These are phyloP conservation scores for Penicillium chermesinum DNA, from an alignment of 495 filamentous ascomycete genomes.

Conservation along the genomic window DNA sequence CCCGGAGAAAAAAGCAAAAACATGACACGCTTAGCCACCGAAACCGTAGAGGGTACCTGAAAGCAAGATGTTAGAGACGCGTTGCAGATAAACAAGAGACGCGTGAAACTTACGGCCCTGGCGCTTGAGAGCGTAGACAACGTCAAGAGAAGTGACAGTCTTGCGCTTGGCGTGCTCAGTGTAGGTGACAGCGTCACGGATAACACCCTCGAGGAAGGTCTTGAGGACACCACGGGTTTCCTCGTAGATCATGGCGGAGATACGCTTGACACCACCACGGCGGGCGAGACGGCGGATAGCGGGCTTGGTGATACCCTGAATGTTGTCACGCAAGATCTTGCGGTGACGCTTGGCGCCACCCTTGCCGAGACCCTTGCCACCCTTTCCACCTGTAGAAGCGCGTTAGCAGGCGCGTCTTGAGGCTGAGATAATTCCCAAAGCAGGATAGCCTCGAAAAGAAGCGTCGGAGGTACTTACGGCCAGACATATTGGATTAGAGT, in stretches of 20 bases:
- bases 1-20: conserved; percentile 37
- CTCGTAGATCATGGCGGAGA: conserved; percentile 97
- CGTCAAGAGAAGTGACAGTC: conserved; percentile 96
- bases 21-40: conserved; percentile 72
- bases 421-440: not conserved
- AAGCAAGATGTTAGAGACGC: conserved; percentile 20
- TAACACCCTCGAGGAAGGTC: conserved; percentile 99
- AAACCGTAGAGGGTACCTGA: conserved; percentile 90
- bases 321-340: conserved; percentile 99
- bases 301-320: conserved; percentile 98
- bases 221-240: conserved; percentile 99
- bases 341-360: conserved; percentile 85
- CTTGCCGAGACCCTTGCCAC: conserved; percentile 99
- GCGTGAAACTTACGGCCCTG: conserved; percentile 66
- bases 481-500: conserved; percentile 56
- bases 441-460: conserved; percentile 3
- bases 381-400: conserved; percentile 71
- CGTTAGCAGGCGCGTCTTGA: conserved; percentile 36
- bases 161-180: conserved; percentile 98
- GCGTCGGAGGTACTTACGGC: conserved; percentile 53
- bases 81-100: not conserved
- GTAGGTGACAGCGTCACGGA: conserved; percentile 98
- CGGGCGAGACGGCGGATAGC: conserved; percentile 99
- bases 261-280: conserved; percentile 99
- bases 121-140: conserved; percentile 95